These are phyloP conservation scores for Mucor mucedo DNA, from an alignment of 371 early-diverging fungal genomes.

Conservation along the genomic window DNA sequence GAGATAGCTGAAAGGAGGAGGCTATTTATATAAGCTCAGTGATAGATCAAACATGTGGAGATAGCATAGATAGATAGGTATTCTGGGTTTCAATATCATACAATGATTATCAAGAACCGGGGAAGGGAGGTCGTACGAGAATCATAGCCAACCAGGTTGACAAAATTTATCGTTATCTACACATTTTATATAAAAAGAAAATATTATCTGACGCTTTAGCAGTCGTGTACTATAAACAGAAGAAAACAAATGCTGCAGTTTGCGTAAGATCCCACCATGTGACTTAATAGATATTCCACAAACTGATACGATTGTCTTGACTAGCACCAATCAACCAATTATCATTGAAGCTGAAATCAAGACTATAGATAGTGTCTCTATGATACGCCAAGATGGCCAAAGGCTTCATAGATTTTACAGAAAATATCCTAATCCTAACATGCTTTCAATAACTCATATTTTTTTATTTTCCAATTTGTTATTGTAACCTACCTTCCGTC, in stretches of 20 bases:
- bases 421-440: constrained; percentile 54
- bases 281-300: constrained; percentile 53
- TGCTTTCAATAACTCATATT: background rate
- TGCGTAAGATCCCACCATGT: constrained; percentile 8
- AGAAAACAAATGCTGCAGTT: background rate
- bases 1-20: background rate
- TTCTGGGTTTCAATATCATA: background rate
- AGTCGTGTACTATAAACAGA: background rate
- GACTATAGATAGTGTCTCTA: constrained; percentile 47
- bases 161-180: background rate
- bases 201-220: background rate
- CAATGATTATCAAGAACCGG: constrained; percentile 1
- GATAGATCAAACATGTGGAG: background rate
- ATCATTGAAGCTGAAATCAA: constrained; percentile 36
- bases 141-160: constrained; percentile 4
- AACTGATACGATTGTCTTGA: constrained; percentile 54
- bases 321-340: constrained; percentile 49
- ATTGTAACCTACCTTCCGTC: constrained; percentile 46
- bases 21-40: constrained; percentile 2
- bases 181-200: background rate
- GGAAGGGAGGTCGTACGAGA: background rate
- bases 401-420: constrained; percentile 50
- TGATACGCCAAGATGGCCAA: constrained; percentile 56
- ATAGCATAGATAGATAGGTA: constrained; percentile 1
- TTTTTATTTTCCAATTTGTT: background rate